Evolutionary conservation across 106 monocot species (phyloP).

Genomic region (Phalaenopsis equestris): DNA sequence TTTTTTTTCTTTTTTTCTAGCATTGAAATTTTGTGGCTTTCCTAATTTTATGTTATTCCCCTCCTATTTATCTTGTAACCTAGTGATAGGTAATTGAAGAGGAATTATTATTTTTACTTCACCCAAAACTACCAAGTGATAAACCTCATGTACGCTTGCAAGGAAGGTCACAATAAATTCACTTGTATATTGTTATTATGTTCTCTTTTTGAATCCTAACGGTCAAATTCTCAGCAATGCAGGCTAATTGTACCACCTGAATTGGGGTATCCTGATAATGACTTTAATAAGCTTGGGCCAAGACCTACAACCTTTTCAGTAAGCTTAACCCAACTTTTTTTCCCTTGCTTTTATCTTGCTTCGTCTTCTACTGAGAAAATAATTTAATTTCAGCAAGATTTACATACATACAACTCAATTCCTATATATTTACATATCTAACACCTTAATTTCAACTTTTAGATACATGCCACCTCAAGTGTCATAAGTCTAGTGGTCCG

Average conservation of each 20-base stretch:
- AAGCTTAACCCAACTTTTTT: constrained; percentile 3
- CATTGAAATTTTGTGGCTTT: no score
- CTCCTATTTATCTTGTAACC: no score
- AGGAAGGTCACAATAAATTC: neutral
- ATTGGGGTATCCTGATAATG: constrained; percentile 85
- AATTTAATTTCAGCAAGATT: neutral
- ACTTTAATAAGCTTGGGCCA: constrained; percentile 83
- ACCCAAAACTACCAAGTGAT: no score
- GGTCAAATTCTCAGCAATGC: constrained; percentile 31
- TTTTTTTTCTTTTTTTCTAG: no score
- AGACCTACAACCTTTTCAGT: constrained; percentile 88
- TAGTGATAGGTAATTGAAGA: no score
- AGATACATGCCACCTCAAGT: no score
- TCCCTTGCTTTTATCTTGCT: neutral
- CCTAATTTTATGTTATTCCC: no score
- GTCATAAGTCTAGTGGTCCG: no score
- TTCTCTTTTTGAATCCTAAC: neutral
- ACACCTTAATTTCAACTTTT: no score
- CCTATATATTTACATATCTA: no score
- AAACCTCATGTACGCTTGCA: neutral
- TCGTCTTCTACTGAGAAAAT: neutral
- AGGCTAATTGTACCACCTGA: constrained; percentile 97
- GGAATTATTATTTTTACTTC: no score
- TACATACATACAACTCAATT: no score
- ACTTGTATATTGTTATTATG: constrained; percentile 10